These are phyloP conservation scores for Linanthus parryae DNA, from an alignment of 148 eudicot species.

Conservation along the genomic window DNA sequence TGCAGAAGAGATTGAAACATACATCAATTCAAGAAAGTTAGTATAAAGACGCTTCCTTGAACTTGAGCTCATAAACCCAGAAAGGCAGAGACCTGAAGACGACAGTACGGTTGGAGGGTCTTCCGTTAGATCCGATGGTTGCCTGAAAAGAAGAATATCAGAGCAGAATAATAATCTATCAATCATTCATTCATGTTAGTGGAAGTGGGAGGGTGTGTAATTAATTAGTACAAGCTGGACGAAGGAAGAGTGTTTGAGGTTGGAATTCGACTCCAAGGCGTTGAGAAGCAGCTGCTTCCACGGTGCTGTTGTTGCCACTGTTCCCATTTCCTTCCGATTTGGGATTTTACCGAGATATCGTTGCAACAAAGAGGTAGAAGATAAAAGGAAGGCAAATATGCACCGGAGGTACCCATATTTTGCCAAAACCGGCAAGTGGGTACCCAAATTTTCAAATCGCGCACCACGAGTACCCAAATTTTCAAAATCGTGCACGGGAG, in stretches of 20 bases:
- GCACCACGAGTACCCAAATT: no score
- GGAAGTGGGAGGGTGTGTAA: background rate
- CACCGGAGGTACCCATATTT: no score
- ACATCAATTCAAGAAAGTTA: background rate
- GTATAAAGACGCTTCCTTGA: no score
- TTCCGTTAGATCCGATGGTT: constrained; percentile 60
- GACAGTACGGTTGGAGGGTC: constrained; percentile 82
- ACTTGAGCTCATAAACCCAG: background rate
- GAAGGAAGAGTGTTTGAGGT: constrained; percentile 63
- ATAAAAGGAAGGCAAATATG: no score
- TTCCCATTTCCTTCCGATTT: no score
- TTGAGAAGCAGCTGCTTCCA: constrained; percentile 88
- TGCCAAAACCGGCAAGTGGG: no score
- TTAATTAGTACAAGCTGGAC: constrained; percentile 58
- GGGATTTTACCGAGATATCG: no score
- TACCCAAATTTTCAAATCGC: no score
- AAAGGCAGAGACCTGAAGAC: constrained; percentile 60
- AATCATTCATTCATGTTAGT: background rate
- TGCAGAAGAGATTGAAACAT: constrained; percentile 7
- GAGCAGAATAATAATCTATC: background rate
- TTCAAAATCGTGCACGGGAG: no score
- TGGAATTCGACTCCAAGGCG: constrained; percentile 65
- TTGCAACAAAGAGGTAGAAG: no score
- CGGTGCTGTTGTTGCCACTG: constrained; percentile 32
- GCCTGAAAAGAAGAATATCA: constrained; percentile 35